A percentile compares a stretch with the other conserved stretches of the same genome.
Evolutionary conservation across 2,329 filamentous ascomycete species (phyloP).

Genomic region (Alternaria postmessia): DNA sequence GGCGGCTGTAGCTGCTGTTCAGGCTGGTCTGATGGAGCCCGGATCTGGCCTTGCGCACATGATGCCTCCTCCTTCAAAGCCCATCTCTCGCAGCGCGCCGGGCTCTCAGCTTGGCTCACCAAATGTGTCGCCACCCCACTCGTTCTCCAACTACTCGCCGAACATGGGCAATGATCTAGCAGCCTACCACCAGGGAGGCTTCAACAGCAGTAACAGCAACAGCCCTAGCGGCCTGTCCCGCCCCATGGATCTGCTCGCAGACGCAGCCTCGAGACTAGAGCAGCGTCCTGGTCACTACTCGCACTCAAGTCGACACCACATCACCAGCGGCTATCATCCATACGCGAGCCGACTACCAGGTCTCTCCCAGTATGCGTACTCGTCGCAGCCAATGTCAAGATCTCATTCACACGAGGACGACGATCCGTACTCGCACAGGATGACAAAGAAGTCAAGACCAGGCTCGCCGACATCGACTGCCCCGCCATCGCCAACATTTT

Average conservation of each 20-base stretch:
- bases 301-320: slow-evolving; percentile 50
- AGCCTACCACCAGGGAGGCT: slow-evolving; percentile 57
- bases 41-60: slow-evolving; percentile 63
- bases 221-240: slow-evolving; percentile 60
- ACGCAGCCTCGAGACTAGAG: slow-evolving; percentile 72
- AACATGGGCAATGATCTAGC: slow-evolving; percentile 66
- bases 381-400: slow-evolving; percentile 86
- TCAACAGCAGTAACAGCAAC: slow-evolving; percentile 42
- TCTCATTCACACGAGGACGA: slow-evolving; percentile 86
- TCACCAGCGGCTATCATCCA: slow-evolving; percentile 55
- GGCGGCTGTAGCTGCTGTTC: slow-evolving; percentile 62
- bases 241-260: slow-evolving; percentile 74
- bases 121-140: slow-evolving; percentile 94
- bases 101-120: slow-evolving; percentile 88
- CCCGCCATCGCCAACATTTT: slow-evolving; percentile 94
- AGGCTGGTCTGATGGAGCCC: slow-evolving; percentile 61
- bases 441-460: slow-evolving; percentile 87
- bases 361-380: slow-evolving; percentile 61
- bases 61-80: slow-evolving; percentile 79
- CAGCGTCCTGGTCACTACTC: slow-evolving; percentile 61
- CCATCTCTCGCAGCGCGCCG: slow-evolving; percentile 87
- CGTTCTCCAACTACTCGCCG: slow-evolving; percentile 71
- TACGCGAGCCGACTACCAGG: slow-evolving; percentile 69
- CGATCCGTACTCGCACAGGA: slow-evolving; percentile 77
- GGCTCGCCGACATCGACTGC: slow-evolving; percentile 96